A percentile compares a stretch with the other conserved stretches of the same genome.
Evolutionary conservation across 352 stramenopile species (phyloP).

Genomic region (Phytophthora syringae): DNA sequence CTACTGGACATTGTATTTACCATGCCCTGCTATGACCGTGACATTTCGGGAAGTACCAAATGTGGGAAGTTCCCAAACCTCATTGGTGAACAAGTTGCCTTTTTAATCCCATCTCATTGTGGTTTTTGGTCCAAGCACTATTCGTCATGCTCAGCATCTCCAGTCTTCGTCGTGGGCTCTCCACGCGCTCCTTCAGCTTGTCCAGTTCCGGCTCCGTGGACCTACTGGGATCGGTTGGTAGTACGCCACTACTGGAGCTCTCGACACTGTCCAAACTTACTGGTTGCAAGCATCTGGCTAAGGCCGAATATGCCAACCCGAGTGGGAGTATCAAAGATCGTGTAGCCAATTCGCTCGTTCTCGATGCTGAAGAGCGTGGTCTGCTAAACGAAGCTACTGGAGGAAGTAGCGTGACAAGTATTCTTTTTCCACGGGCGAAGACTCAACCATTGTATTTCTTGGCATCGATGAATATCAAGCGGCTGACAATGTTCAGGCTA

Average conservation of each 20-base stretch:
- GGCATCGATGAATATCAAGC: no score
- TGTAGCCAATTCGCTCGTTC: conserved; percentile 93
- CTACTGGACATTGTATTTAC: no score
- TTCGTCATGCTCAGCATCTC: conserved; percentile 20
- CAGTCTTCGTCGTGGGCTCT: conserved; percentile 8
- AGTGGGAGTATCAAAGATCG: conserved; percentile 95
- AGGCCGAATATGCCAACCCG: conserved; percentile 91
- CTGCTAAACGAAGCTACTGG: conserved; percentile 88
- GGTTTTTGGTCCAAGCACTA: conserved; percentile 16
- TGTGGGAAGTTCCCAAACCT: not conserved
- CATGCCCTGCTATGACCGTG: conserved; percentile 29
- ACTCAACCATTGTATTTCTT: no score
- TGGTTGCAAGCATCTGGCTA: conserved; percentile 77
- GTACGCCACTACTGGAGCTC: conserved; percentile 80
- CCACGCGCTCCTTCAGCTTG: conserved; percentile 13
- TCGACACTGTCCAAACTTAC: conserved; percentile 71
- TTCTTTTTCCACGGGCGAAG: no score
- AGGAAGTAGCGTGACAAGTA: conserved; percentile 94
- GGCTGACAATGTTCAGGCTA: no score
- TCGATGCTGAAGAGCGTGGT: conserved; percentile 89
- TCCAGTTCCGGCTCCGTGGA: conserved; percentile 52
- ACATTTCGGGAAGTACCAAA: no score
- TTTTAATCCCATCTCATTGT: conserved; percentile 31
- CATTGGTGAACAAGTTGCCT: no score
- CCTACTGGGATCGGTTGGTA: conserved; percentile 71